Percentiles rank a stretch among this genome's conserved stretches.
These are phyloP conservation scores for Blepharisma stoltei DNA, from an alignment of 73 alveolate species.

Conservation along the genomic window DNA sequence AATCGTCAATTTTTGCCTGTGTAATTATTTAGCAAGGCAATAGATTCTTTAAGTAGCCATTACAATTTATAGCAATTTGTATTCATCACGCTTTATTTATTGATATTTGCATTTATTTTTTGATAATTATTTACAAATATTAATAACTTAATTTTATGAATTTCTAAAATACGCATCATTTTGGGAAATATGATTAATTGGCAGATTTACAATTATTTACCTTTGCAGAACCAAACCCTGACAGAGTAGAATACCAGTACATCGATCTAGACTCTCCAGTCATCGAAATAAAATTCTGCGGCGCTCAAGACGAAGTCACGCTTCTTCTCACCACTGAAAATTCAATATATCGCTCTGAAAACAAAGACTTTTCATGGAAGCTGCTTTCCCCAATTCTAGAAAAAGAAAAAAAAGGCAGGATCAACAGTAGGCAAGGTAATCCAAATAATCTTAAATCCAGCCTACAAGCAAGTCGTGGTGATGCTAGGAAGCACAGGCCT, in stretches of 20 bases:
- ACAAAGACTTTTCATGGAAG: slow-evolving; percentile 76
- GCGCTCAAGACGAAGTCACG: slow-evolving; percentile 47
- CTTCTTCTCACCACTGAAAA: slow-evolving; percentile 66
- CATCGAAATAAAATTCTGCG: slow-evolving; percentile 74
- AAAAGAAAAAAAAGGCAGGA: slow-evolving; percentile 24
- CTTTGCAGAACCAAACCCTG: background rate
- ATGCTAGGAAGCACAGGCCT: slow-evolving; percentile 73
- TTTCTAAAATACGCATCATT: too few species aligned
- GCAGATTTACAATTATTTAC: too few species aligned
- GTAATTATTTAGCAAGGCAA: too few species aligned
- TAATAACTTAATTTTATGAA: too few species aligned
- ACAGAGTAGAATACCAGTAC: background rate
- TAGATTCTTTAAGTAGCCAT: too few species aligned
- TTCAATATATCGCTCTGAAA: slow-evolving; percentile 65
- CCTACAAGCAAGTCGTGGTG: slow-evolving; percentile 63
- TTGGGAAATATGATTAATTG: too few species aligned
- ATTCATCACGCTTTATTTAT: too few species aligned
- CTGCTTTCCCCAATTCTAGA: slow-evolving; percentile 39
- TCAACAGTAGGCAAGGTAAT: slow-evolving; percentile 59
- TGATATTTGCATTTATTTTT: too few species aligned
- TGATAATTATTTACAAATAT: too few species aligned
- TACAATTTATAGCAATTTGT: too few species aligned
- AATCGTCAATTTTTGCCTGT: too few species aligned
- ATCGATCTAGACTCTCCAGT: slow-evolving; percentile 44
- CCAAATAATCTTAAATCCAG: slow-evolving; percentile 57